Evolutionary conservation across 805 yeast genomes (phyloP), one percentile per base, ranked within the genome.

Genomic region (Diddensiella santjacobensis): DNA sequence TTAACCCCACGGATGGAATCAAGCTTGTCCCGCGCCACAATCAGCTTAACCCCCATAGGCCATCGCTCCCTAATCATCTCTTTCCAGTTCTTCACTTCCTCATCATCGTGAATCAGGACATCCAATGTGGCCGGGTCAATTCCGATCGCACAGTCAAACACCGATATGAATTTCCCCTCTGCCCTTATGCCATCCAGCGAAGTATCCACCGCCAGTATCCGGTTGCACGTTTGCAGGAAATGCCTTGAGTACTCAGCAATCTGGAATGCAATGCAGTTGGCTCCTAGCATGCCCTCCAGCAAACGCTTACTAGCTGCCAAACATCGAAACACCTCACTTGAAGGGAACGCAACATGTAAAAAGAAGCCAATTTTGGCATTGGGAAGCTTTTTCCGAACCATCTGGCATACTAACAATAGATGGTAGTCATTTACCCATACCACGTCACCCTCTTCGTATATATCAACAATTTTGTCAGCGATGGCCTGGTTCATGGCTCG

Each of bases 401-500:
- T 83, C 47, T 74, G 75, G 0, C 98, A 97, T 1, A 90, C 87
- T 38, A 91, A 70, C 69, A 93, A 73, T 52, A 91, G 71, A 67
- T 93, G 98, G 63, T 91, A 91, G 66, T 91, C 99, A 64, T 91
- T 96, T 45, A 91, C 74, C 98, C 98, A 93, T 51, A 91, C 75
- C 36, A 80, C 71, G 63, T 91, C 96, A 37, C 85, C 88, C 0
- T 75, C 75, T 56, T 81, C 79, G 65, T 91, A 90, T 1, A 72
- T 69, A 31, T 74, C 76, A 2, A 84, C 78, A 40, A 91, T 74
- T 55, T 77, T 78, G 47, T 89, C 86, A 0, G 98, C 97, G 59
- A 90, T 77, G 40, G 77, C 65, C 63, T 83, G 87, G 60, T 93
- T 93, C 53, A 91, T 73, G 1, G 72, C 68, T 55, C 79, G 80